Base-by-base conservation (phyloP, 345 rosid genomes). In the Eucalyptus erythrocorys region DNA sequence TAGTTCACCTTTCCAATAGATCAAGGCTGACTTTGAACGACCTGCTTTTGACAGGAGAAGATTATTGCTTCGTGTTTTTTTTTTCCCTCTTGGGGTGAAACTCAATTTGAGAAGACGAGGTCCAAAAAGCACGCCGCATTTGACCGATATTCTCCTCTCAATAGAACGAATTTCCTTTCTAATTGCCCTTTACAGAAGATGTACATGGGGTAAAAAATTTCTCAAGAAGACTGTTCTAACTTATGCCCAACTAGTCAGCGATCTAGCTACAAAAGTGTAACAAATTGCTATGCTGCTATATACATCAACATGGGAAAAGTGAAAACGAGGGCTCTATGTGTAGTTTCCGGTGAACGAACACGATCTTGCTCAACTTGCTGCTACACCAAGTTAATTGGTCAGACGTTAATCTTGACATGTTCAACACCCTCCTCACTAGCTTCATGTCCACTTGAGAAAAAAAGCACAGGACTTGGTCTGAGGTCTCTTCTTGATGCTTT, bases 371-470 rank as follows among this genome's bases (percentile, higher is more conserved):
- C 92, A 97, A 87, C 91, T 97, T 97, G 88, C 88, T 90, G 59
- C 89, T 92, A 88, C 99, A 98, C 99, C 99, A 98, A 19, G 93
- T 51, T 64, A 98, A 93, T 49, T 97, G 99, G 24, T 98, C 99
- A 2, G 90, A 91, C 1, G 97, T 94, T 88, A 98, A 48, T 87
- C 95, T 97, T 1, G 98, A 93, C 99, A 96, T 96, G 81, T 92
- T 95, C 87, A 98, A 91, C 34, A 95, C 98, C 57, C 99, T 97
- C 80, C 97, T 93, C 88, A 98, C 98, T 57, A 98, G 89, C 89
- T 91, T 96, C 98, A 96, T 93, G 89, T 98, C 99, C 87, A 98
- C 98, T 87, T 96, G 98, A n/a, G 96, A 95, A 91, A 98, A 96
- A 92, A 98, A 98, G 88, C 89, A 90, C 59, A 95, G 95, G 17